Evolutionary conservation across 208 protist genomes (phyloP).

Genomic region (Borovskyia barvae): DNA sequence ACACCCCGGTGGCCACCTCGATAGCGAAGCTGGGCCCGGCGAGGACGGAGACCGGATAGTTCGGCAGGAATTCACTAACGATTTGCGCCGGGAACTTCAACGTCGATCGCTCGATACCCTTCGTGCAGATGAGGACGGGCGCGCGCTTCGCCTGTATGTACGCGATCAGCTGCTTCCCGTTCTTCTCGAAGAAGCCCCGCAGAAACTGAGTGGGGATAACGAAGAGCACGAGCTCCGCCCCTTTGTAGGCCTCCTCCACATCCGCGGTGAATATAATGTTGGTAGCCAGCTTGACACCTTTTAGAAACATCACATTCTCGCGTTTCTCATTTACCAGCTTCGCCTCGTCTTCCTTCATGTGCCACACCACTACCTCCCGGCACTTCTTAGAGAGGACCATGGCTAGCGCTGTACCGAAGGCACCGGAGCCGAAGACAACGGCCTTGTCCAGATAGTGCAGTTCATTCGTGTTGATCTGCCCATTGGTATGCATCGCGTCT

Average conservation of each 20-base stretch:
- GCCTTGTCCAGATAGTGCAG: conserved; percentile 59
- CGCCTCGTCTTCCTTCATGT: conserved; percentile 65
- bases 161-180: conserved; percentile 34
- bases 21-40: conserved; percentile 89
- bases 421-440: conserved; percentile 77
- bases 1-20: conserved; percentile 76
- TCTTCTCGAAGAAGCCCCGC: conserved; percentile 64
- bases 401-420: conserved; percentile 81
- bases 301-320: conserved; percentile 82
- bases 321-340: conserved; percentile 58
- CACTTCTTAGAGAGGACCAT: conserved; percentile 69
- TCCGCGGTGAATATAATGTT: conserved; percentile 69
- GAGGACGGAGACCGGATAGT: conserved; percentile 59
- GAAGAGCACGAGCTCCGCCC: conserved; percentile 75
- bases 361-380: conserved; percentile 68
- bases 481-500: conserved; percentile 1
- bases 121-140: conserved; percentile 73
- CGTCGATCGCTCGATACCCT: conserved; percentile 84
- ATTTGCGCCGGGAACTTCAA: conserved; percentile 83
- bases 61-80: conserved; percentile 66
- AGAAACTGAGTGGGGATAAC: conserved; percentile 88
- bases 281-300: conserved; percentile 49
- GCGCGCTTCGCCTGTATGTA: conserved; percentile 40
- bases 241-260: conserved; percentile 40
- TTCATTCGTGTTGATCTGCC: conserved; percentile 9